Evolutionary conservation across 306 rosid genomes (phyloP).

Genomic region (Prunus davidiana): DNA sequence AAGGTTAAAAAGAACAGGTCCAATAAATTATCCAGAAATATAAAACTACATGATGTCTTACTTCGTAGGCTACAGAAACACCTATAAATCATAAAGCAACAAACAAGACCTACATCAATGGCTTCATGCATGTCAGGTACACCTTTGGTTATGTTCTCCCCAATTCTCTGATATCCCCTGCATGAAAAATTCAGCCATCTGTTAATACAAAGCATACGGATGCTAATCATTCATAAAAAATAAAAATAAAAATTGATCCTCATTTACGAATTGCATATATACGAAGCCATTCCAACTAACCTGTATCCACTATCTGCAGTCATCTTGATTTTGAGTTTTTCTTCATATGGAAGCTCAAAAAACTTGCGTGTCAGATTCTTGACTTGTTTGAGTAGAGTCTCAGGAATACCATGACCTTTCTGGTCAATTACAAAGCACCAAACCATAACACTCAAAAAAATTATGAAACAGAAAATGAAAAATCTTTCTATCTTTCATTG

Average conservation of each 20-base stretch:
- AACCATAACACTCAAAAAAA: neutral
- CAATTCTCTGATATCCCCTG: slow-evolving; percentile 83
- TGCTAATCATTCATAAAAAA: neutral
- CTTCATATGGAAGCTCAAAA: slow-evolving; percentile 76
- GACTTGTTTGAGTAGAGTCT: slow-evolving; percentile 56
- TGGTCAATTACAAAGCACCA: slow-evolving; percentile 26
- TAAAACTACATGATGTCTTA: too few relatives aligned
- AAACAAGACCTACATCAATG: slow-evolving; percentile 63
- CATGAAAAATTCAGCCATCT: slow-evolving; percentile 22
- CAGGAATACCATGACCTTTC: slow-evolving; percentile 85
- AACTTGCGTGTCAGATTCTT: slow-evolving; percentile 50
- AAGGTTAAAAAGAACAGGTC: neutral
- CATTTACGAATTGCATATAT: slow-evolving; percentile 2
- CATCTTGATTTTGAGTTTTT: slow-evolving; percentile 72
- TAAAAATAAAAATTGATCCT: slow-evolving; percentile 3
- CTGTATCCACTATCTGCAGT: slow-evolving; percentile 64
- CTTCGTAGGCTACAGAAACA: too few relatives aligned
- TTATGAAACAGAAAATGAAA: neutral
- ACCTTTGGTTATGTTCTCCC: slow-evolving; percentile 82
- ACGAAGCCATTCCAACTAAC: slow-evolving; percentile 30
- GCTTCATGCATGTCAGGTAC: slow-evolving; percentile 92
- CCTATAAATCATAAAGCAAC: too few relatives aligned
- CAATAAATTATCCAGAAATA: neutral
- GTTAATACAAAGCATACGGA: slow-evolving; percentile 20
- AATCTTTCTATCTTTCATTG: neutral